phyloP scores from a whole-genome alignment of 352 stramenopile genomes.

The Pythium diclinum region DNA sequence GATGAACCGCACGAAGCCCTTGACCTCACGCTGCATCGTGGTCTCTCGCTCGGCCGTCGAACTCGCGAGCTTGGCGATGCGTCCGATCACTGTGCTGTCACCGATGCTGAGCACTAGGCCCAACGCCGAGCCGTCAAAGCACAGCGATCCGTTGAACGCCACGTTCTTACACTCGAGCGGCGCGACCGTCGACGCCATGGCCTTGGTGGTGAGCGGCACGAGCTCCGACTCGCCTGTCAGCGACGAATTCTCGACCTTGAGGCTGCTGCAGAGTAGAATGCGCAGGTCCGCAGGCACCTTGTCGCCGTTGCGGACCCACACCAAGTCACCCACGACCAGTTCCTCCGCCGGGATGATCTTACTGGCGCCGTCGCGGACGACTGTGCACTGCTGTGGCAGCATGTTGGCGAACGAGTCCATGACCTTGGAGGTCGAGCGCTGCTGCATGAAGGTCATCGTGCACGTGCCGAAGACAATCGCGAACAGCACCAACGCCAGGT shows the following conservation, averaged over 20 bases:
- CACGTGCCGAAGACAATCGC: constrained; percentile 38
- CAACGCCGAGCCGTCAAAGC: constrained; percentile 41
- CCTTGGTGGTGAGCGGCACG: constrained; percentile 30
- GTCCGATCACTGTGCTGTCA: constrained; percentile 51
- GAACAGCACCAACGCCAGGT: constrained; percentile 42
- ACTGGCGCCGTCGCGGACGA: constrained; percentile 45
- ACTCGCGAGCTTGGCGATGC: constrained; percentile 43
- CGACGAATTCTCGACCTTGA: constrained; percentile 69
- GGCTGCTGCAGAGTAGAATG: constrained; percentile 41
- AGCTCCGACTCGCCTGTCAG: constrained; percentile 57
- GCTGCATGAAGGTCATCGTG: constrained; percentile 39
- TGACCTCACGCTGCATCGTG: constrained; percentile 47
- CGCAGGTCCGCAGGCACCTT: constrained; percentile 53
- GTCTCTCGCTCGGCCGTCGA: constrained; percentile 33
- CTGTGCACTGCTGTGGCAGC: constrained; percentile 37
- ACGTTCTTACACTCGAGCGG: constrained; percentile 48
- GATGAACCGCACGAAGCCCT: constrained; percentile 47
- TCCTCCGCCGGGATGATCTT: constrained; percentile 42
- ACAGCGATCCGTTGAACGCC: constrained; percentile 46
- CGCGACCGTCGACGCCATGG: constrained; percentile 26
- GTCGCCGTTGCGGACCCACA: constrained; percentile 50
- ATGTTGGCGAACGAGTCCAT: constrained; percentile 60
- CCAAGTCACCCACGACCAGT: constrained; percentile 49
- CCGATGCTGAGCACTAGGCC: constrained; percentile 46
- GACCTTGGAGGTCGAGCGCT: constrained; percentile 34